Evolutionary conservation across 805 yeast genomes (phyloP).

Genomic region (Hanseniaspora mollemarum): DNA sequence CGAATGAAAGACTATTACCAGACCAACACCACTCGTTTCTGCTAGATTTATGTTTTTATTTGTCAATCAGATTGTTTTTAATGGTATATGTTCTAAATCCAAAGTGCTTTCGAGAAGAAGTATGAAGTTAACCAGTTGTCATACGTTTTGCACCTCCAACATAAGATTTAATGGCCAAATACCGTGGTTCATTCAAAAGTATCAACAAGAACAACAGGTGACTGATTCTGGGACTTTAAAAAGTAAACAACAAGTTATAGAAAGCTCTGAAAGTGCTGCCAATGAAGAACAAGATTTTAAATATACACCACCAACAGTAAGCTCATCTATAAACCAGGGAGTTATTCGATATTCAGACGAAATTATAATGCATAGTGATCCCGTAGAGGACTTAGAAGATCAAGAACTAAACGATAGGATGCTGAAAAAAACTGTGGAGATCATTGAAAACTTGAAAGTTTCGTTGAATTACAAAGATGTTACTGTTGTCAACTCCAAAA

Average conservation of each 20-base stretch:
- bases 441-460: neutral
- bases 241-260: neutral
- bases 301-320: neutral
- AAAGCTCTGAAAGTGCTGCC: neutral
- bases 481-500: slow-evolving; percentile 2
- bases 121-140: neutral
- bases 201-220: neutral
- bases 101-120: neutral
- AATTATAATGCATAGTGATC: slow-evolving; percentile 6
- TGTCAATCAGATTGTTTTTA: too few relatives aligned
- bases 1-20: too few relatives aligned
- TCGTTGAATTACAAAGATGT: slow-evolving; percentile 6
- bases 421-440: neutral
- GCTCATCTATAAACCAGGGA: neutral
- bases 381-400: slow-evolving; percentile 4
- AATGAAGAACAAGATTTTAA: neutral
- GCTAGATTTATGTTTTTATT: too few relatives aligned
- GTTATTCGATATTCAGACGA: slow-evolving; percentile 4
- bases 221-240: too few relatives aligned
- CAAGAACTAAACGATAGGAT: neutral
- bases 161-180: slow-evolving; percentile 4
- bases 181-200: slow-evolving; percentile 13
- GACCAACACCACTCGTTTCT: too few relatives aligned
- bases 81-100: neutral
- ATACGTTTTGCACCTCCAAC: neutral